Percentiles rank a stretch among this genome's conserved stretches.
These are phyloP conservation scores for Thermomucor indicae-seudaticae DNA, from an alignment of 371 early-diverging fungal genomes.

Conservation along the genomic window DNA sequence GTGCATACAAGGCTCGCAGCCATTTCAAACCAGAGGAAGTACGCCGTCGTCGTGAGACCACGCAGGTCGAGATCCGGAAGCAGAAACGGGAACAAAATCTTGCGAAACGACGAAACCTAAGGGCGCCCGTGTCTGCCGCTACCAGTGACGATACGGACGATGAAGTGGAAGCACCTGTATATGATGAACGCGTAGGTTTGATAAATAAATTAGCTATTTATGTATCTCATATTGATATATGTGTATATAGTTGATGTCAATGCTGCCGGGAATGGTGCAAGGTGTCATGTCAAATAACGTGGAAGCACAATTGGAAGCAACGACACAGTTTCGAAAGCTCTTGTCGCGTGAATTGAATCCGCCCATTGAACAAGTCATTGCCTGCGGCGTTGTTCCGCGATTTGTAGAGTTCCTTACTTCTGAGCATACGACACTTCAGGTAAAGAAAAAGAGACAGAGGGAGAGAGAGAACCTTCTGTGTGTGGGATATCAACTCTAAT, in stretches of 20 bases:
- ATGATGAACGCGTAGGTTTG: constrained; percentile 8
- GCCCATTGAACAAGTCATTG: constrained; percentile 97
- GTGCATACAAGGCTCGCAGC: constrained; percentile 74
- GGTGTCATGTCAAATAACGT: constrained; percentile 36
- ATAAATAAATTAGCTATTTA: not conserved
- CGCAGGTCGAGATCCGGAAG: constrained; percentile 91
- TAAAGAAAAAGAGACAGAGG: constrained; percentile 24
- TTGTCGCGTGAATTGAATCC: constrained; percentile 97
- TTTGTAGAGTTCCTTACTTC: constrained; percentile 92
- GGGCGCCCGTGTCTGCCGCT: no score
- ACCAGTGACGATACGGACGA: constrained; percentile 60
- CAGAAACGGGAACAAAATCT: constrained; percentile 94
- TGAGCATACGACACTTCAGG: constrained; percentile 82
- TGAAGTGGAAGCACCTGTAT: constrained; percentile 70
- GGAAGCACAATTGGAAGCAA: constrained; percentile 83
- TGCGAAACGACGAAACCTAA: constrained; percentile 91
- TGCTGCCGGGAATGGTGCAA: constrained; percentile 49
- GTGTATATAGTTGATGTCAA: constrained; percentile 47
- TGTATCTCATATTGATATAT: not conserved
- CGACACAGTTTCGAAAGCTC: constrained; percentile 92
- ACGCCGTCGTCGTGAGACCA: constrained; percentile 88
- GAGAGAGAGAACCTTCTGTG: not conserved
- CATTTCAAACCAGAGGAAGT: constrained; percentile 85
- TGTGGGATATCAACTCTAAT: not conserved
- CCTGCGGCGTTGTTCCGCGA: constrained; percentile 89